These are phyloP conservation scores for Tieghemostelium lacteum DNA, from an alignment of 78 protist species.

Conservation along the genomic window DNA sequence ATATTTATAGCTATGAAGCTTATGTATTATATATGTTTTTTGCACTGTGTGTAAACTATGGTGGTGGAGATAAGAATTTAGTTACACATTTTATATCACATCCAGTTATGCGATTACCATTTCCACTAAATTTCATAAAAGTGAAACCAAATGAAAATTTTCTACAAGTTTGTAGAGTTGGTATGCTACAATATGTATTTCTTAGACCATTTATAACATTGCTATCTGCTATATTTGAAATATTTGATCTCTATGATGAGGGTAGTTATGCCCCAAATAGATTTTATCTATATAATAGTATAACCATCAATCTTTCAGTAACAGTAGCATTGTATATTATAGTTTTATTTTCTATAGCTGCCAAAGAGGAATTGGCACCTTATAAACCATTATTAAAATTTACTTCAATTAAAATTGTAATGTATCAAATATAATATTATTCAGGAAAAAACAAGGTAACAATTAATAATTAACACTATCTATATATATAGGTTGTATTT, in stretches of 20 bases:
- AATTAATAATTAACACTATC: no score
- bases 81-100: slow-evolving; percentile 43
- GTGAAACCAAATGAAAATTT: slow-evolving; percentile 54
- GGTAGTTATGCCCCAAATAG: neutral
- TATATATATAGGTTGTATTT: no score
- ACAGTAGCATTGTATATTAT: slow-evolving; percentile 28
- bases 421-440: no score
- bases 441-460: no score
- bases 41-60: slow-evolving; percentile 37
- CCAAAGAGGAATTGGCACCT: slow-evolving; percentile 1
- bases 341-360: slow-evolving; percentile 16
- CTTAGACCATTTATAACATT: slow-evolving; percentile 55
- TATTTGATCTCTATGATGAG: slow-evolving; percentile 7
- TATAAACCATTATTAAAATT: slow-evolving; percentile 34
- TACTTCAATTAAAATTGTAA: slow-evolving; percentile 45
- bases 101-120: slow-evolving; percentile 23
- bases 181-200: slow-evolving; percentile 50
- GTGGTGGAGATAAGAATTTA: slow-evolving; percentile 64
- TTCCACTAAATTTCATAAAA: slow-evolving; percentile 9
- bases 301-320: slow-evolving; percentile 8
- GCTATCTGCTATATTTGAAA: neutral
- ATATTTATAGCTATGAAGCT: slow-evolving; percentile 30
- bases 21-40: slow-evolving; percentile 63
- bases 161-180: slow-evolving; percentile 51
- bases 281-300: slow-evolving; percentile 29